These are phyloP conservation scores for Alternaria atra DNA, from an alignment of 2,329 filamentous ascomycete genomes.

Conservation along the genomic window DNA sequence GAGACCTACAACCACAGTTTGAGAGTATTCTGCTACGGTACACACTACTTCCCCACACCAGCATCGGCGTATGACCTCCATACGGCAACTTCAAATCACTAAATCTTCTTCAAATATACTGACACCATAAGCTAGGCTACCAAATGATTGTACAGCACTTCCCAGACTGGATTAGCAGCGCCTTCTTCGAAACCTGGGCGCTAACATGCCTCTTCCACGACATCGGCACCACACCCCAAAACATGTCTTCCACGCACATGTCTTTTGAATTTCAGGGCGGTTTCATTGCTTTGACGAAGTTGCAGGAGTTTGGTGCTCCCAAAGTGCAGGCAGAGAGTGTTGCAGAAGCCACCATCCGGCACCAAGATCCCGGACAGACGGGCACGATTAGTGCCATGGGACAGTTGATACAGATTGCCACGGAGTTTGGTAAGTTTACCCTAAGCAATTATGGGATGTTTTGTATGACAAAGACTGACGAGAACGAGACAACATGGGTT, in stretches of 20 bases:
- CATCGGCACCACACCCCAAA: conserved; percentile 3
- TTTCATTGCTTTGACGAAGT: conserved; percentile 1
- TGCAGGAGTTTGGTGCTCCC: background rate
- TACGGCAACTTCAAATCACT: no score
- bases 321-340: conserved; percentile 6
- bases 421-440: conserved; percentile 2
- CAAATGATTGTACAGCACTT: conserved; percentile 1
- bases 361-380: conserved; percentile 7
- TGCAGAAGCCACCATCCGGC: conserved; percentile 6
- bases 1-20: conserved; percentile 9
- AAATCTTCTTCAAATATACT: no score
- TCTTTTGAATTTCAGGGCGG: conserved; percentile 12
- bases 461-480: background rate
- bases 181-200: conserved; percentile 9
- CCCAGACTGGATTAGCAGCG: background rate
- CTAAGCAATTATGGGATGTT: no score
- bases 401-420: conserved; percentile 7
- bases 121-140: background rate
- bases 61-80: no score
- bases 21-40: conserved; percentile 10
- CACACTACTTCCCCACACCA: background rate
- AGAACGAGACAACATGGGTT: conserved; percentile 6
- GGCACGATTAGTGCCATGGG: conserved; percentile 3
- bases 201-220: conserved; percentile 11
- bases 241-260: conserved; percentile 1